Percentiles rank a stretch among this genome's conserved stretches.
These are phyloP conservation scores for Brassica cretica DNA, from an alignment of 345 rosid species.

Conservation along the genomic window DNA sequence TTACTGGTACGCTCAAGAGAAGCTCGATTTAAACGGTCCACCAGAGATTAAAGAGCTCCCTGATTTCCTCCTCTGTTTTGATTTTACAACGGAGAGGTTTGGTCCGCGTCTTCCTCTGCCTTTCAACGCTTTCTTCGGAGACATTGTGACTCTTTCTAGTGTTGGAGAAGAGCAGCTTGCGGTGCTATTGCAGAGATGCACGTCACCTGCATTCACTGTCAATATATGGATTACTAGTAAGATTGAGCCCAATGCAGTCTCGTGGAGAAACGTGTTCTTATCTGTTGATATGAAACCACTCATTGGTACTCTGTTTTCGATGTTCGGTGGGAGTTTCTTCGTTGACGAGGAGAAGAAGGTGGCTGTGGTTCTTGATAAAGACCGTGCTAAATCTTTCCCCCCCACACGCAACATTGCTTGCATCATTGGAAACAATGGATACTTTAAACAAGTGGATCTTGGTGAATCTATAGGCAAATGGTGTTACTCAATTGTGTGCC, in stretches of 20 bases:
- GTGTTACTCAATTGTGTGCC: background rate
- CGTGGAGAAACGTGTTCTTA: background rate
- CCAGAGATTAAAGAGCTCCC: background rate
- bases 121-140: background rate
- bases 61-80: background rate
- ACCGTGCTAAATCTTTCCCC: background rate
- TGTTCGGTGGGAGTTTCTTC: background rate
- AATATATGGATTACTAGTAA: background rate
- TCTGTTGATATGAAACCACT: background rate
- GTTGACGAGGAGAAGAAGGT: background rate
- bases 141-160: background rate
- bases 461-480: background rate
- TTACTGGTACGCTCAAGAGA: background rate
- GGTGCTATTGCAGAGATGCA: background rate
- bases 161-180: background rate
- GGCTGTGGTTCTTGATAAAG: background rate
- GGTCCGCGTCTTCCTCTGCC: background rate
- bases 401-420: background rate
- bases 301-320: background rate
- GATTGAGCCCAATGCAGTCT: background rate
- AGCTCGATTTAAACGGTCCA: background rate
- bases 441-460: background rate
- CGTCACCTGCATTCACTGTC: background rate
- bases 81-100: background rate
- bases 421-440: background rate